phyloP scores from a whole-genome alignment of 2,329 filamentous ascomycete genomes.

The Dendryphion nanum region DNA sequence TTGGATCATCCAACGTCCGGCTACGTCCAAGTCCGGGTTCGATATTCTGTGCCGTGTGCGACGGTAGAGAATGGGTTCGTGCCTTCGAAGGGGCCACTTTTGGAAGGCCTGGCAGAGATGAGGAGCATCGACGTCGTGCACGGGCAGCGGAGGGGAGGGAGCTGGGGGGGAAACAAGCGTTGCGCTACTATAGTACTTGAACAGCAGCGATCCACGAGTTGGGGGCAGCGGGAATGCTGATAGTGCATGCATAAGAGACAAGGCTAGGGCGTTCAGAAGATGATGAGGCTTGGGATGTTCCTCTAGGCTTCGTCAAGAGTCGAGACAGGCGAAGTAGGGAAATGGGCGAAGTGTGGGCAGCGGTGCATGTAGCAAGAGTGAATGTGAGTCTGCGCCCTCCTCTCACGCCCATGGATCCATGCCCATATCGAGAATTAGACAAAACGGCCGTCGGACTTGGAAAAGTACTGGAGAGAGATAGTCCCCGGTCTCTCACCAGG shows the following conservation, averaged over 20 bases:
- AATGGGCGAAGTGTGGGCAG: background rate
- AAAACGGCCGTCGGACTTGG: constrained; percentile 18
- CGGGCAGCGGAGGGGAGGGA: background rate
- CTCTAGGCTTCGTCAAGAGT: background rate
- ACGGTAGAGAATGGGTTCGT: no score
- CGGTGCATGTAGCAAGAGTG: background rate
- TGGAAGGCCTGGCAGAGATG: background rate
- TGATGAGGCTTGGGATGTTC: background rate
- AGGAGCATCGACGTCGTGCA: background rate
- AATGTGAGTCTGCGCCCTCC: no score
- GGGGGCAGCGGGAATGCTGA: no score
- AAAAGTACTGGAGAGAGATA: constrained; percentile 14
- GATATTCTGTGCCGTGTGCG: background rate
- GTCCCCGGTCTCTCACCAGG: constrained; percentile 12
- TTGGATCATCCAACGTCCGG: constrained; percentile 6
- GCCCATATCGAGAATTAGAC: background rate
- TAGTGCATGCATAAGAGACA: no score
- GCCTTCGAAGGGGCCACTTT: background rate
- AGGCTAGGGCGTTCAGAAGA: no score
- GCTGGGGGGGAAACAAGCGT: background rate
- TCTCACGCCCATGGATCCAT: no score
- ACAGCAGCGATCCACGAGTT: no score
- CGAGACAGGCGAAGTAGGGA: background rate
- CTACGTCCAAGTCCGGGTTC: constrained; percentile 3
- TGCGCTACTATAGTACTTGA: no score